Base-by-base conservation (phyloP, 2,329 filamentous ascomycete genomes). In the Paracamarosporium sp. region DNA sequence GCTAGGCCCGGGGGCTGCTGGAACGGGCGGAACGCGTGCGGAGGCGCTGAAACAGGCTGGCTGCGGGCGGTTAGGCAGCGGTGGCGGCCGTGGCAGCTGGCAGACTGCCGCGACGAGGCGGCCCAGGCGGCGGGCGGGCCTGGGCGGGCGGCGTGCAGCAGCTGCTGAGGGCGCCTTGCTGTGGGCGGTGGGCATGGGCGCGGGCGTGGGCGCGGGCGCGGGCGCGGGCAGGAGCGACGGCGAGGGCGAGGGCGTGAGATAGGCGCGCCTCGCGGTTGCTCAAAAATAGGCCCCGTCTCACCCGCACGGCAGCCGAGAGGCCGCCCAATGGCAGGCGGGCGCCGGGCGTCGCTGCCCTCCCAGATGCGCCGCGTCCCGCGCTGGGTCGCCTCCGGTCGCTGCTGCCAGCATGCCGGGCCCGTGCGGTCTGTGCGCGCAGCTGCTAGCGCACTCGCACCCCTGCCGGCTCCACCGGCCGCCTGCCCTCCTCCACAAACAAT, bases 401-500 rank as follows among this genome's bases (percentile, higher is more conserved):
- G 30, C 46, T 45, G 43, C 52, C 52, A 55, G 25, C 44, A 25
- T 20, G 11, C 52, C 52, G 52, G 52, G 52, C n/a, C 41, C 28
- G 52, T 44, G 51, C 46, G 28, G 48, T 20, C 36, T 22, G 36
- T 40, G 30, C 51, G 24, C 31, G 31, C 43, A 20, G 11, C 20
- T 25, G 31, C 41, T 35, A 27, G 54, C 50, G 44, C 51, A 20
- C 54, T 43, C 40, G 6, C 53, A 62, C 48, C 67, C 66, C 63
- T 47, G 63, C 30, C 47, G n/a, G 51, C 56, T 55, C 57, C 56
- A 45, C 57, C 36, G 43, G 52, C 22, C n/a, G 11, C 36, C 55
- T 53, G 58, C 67, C 70, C 69, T 66, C 68, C 69, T 57, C 55
- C 59, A 66, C 63, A 33, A 57, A 59, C 61, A 56, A 51, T 53